Evolutionary conservation across 768 basidiomycete species (phyloP).

Genomic region (Mycena maculata): DNA sequence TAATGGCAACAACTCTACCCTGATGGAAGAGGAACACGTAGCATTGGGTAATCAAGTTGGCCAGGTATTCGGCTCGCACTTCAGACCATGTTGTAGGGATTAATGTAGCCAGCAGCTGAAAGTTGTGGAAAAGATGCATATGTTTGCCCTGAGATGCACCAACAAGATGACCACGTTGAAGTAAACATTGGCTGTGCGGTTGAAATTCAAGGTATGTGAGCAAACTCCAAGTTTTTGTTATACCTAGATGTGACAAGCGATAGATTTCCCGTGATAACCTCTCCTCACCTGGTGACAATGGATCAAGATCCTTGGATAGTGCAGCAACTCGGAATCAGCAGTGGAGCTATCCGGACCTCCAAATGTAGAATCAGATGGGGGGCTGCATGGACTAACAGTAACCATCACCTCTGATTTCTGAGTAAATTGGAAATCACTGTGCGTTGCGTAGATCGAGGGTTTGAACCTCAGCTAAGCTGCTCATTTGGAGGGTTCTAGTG

Average conservation of each 20-base stretch:
- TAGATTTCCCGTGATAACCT: neutral
- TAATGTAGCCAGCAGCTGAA: neutral
- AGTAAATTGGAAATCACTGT: too few species aligned
- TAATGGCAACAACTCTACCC: too few species aligned
- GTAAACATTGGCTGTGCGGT: neutral
- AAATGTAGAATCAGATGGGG: too few species aligned
- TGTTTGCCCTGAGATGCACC: slow-evolving; percentile 4
- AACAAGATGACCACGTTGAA: slow-evolving; percentile 2
- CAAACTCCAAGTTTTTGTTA: neutral
- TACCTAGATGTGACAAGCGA: neutral
- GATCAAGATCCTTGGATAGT: too few species aligned
- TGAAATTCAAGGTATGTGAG: neutral
- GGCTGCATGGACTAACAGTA: too few species aligned
- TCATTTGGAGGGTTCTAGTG: too few species aligned
- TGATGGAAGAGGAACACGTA: too few species aligned
- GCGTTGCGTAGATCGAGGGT: too few species aligned
- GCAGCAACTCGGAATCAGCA: too few species aligned
- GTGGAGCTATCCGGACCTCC: too few species aligned
- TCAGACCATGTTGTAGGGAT: neutral
- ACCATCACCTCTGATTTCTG: too few species aligned
- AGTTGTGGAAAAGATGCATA: neutral
- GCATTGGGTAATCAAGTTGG: neutral
- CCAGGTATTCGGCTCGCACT: neutral
- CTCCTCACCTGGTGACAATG: neutral
- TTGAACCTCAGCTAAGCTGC: too few species aligned